Conservation (phyloP, 208 protist genomes). For the Crithidia fasciculata region DNA sequence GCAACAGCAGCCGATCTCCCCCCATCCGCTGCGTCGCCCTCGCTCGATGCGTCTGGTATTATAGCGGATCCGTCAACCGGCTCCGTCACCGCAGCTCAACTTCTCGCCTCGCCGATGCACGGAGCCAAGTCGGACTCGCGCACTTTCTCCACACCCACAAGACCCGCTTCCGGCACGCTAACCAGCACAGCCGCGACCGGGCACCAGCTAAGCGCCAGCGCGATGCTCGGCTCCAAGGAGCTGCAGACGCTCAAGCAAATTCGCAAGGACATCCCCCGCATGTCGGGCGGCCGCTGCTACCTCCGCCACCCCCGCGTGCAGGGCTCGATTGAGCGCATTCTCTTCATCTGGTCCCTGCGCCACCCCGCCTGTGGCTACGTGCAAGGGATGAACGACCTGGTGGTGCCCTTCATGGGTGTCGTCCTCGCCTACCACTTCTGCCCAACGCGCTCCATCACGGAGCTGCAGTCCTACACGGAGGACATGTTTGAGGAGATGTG, state of each 20-base stretch:
- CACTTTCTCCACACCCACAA: neutral
- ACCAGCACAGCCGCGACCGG: neutral
- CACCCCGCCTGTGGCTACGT: slow-evolving; percentile 95
- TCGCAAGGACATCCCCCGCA: slow-evolving; percentile 90
- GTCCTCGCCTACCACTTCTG: slow-evolving; percentile 71
- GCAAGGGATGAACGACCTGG: slow-evolving; percentile 95
- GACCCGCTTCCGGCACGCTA: neutral
- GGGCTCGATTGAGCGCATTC: slow-evolving; percentile 80
- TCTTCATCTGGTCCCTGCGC: slow-evolving; percentile 94
- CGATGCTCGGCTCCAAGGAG: slow-evolving; percentile 55
- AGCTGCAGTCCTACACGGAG: slow-evolving; percentile 46
- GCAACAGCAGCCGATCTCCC: neutral
- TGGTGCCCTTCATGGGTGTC: slow-evolving; percentile 91
- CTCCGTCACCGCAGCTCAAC: neutral
- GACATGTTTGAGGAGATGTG: slow-evolving; percentile 47
- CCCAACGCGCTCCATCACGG: slow-evolving; percentile 46
- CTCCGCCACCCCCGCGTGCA: slow-evolving; percentile 75
- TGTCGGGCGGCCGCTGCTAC: slow-evolving; percentile 67
- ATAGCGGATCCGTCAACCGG: neutral
- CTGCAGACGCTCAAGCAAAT: slow-evolving; percentile 81
- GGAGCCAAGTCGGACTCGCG: neutral
- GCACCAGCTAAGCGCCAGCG: slow-evolving; percentile 37
- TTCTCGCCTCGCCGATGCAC: neutral
- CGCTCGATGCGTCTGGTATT: neutral
- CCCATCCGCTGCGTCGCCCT: neutral